Evolutionary conservation across 1,284 basidiomycete species (phyloP).

Genomic region (Crepidotus sp.): DNA sequence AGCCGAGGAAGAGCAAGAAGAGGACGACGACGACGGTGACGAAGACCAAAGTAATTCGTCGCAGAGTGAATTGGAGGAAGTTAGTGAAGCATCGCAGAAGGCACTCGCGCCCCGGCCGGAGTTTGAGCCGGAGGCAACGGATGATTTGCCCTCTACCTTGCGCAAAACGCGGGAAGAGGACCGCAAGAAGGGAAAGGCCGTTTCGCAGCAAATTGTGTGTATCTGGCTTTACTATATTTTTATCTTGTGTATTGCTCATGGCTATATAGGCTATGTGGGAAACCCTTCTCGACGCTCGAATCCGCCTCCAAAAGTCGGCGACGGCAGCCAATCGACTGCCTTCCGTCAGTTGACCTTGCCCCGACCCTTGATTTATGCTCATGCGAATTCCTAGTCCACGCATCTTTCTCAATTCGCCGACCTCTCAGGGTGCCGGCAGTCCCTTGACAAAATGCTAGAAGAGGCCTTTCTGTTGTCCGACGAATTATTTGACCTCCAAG

Average conservation of each 20-base stretch:
- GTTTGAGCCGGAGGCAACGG: constrained; percentile 20
- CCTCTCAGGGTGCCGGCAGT: constrained; percentile 28
- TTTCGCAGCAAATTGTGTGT: constrained; percentile 75
- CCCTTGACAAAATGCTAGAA: constrained; percentile 42
- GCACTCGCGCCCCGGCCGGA: background rate
- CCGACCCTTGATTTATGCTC: constrained; percentile 10
- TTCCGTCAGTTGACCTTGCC: constrained; percentile 29
- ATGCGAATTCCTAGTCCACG: constrained; percentile 25
- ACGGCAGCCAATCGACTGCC: constrained; percentile 56
- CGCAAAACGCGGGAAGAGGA: constrained; percentile 57
- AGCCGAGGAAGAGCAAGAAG: constrained; percentile 22
- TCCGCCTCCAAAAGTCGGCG: constrained; percentile 79
- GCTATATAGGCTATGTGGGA: constrained; percentile 69
- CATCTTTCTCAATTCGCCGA: constrained; percentile 24
- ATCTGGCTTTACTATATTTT: constrained; percentile 4
- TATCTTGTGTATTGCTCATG: constrained; percentile 10
- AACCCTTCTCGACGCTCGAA: constrained; percentile 76
- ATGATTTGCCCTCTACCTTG: constrained; percentile 45
- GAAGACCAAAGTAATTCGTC: constrained; percentile 25
- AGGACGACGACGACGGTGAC: constrained; percentile 26
- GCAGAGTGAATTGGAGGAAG: constrained; percentile 21
- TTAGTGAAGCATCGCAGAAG: constrained; percentile 7
- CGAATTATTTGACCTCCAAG: constrained; percentile 62
- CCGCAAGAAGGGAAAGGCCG: constrained; percentile 69
- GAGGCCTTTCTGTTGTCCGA: constrained; percentile 54